These are phyloP conservation scores for Ogataea methanolica DNA, from an alignment of 805 yeast species.

Conservation along the genomic window DNA sequence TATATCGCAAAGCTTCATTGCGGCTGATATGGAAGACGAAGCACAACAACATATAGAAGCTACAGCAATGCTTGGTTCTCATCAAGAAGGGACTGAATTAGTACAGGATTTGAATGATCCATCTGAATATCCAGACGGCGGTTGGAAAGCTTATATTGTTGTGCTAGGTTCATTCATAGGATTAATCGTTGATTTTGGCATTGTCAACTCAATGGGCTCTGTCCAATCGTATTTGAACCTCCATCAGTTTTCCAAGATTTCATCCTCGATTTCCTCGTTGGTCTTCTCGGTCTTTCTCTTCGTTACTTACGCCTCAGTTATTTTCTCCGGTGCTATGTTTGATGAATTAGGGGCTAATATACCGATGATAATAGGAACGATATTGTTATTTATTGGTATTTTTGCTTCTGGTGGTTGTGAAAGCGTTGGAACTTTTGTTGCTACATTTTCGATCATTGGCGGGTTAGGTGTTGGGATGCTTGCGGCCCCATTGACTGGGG, in stretches of 20 bases:
- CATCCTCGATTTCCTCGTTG: constrained; percentile 54
- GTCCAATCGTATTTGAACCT: constrained; percentile 53
- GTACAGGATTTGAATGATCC: too few relatives aligned
- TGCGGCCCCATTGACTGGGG: constrained; percentile 51
- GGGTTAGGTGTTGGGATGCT: constrained; percentile 43
- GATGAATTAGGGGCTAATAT: constrained; percentile 37
- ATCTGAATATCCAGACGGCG: constrained; percentile 50
- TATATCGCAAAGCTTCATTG: neutral
- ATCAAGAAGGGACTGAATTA: neutral
- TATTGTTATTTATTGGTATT: constrained; percentile 31
- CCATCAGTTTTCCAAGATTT: constrained; percentile 42
- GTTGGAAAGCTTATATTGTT: constrained; percentile 34
- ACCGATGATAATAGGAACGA: constrained; percentile 32
- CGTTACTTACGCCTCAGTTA: constrained; percentile 36
- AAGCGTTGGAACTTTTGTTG: constrained; percentile 39
- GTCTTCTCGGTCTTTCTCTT: constrained; percentile 54
- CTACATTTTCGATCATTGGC: constrained; percentile 40
- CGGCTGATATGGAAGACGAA: neutral
- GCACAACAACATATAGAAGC: neutral
- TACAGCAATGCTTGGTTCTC: neutral
- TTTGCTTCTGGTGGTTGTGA: constrained; percentile 37
- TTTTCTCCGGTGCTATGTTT: constrained; percentile 39
- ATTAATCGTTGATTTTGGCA: constrained; percentile 50
- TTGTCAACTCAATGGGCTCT: constrained; percentile 56
- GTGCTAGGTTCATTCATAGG: constrained; percentile 54